Evolutionary conservation across 768 basidiomycete genomes (phyloP), one percentile per base, ranked within the genome.

Genomic region (Dendrothele bispora): DNA sequence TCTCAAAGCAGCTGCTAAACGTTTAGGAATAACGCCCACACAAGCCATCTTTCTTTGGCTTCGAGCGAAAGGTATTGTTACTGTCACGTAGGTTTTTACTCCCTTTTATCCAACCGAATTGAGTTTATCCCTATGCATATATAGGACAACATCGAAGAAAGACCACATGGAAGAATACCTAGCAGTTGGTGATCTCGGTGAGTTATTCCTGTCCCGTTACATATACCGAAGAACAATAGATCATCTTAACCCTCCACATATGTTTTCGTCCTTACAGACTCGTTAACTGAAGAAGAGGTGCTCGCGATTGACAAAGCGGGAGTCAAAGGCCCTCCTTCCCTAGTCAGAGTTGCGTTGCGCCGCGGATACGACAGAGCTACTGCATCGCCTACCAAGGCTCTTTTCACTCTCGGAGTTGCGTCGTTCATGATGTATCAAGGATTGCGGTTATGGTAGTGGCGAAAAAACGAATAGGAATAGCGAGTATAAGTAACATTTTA

Each of bases 21-120:
- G 79, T 11, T 64, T 82, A 5, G 73, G 76, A 5, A 77, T 77
- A 17, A 77, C 77, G 3, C 71, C 81, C 0, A 78, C 77, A 1
- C 88, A 91, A 55, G 80, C 87, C 29, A 66, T 90, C 20, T 76
- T 90, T 42, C 65, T 76, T 1, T 91, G 88, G 88, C 80, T 80
- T 2, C 75, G 71, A 55, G 73, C 75, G 25, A 90, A 91, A 60
- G 81, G 82, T 25, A 78, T 72, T 2, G 78, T 81, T 5, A 77
- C 86, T 41, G 82, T 88, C 50, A 88, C 86, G 83, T 83, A 59
- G 43, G 76, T 65, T 28, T 36, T 22, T 10, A 14, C 27, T 24
- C 43, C 36, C 37, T 12, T 8, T 39, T 26, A 24, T 49, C 14
- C 6, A 12, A 21, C 8, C 11, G 26, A n/a, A 2, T 35, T 29